phyloP scores from a whole-genome alignment of 106 monocot species.

The Dendrobium huoshanense region DNA sequence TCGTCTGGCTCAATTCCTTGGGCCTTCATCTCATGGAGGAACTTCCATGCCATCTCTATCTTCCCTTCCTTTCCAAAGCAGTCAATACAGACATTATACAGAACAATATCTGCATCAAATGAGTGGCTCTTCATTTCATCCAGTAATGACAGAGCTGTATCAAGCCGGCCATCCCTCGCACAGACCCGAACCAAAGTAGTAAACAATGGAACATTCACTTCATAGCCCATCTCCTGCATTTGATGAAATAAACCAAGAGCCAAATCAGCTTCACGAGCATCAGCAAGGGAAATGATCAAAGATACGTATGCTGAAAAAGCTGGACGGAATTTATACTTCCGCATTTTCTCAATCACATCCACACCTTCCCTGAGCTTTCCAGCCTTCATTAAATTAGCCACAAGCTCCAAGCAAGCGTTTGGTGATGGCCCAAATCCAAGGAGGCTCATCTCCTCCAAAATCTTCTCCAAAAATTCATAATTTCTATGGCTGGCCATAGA shows the following conservation, averaged over 20 bases:
- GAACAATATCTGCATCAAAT: constrained; percentile 66
- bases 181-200: constrained; percentile 83
- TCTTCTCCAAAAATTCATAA: constrained; percentile 45
- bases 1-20: constrained; percentile 85
- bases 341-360: constrained; percentile 43
- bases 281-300: constrained; percentile 80
- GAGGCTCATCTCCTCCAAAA: constrained; percentile 81
- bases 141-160: constrained; percentile 66
- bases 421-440: constrained; percentile 54
- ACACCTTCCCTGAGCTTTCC: constrained; percentile 56
- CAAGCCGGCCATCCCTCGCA: constrained; percentile 66
- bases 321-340: constrained; percentile 75
- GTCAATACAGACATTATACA: constrained; percentile 96
- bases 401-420: constrained; percentile 55
- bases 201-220: constrained; percentile 75
- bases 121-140: constrained; percentile 89
- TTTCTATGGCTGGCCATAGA: constrained; percentile 40
- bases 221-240: constrained; percentile 97
- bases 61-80: constrained; percentile 95
- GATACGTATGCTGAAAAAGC: constrained; percentile 88
- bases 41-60: constrained; percentile 99
- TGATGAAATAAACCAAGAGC: constrained; percentile 78
- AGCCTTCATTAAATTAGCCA: constrained; percentile 35
- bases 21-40: constrained; percentile 90
- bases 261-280: constrained; percentile 56